Conservation (phyloP, 345 rosid species). For the Eucalyptus pauciflora region DNA sequence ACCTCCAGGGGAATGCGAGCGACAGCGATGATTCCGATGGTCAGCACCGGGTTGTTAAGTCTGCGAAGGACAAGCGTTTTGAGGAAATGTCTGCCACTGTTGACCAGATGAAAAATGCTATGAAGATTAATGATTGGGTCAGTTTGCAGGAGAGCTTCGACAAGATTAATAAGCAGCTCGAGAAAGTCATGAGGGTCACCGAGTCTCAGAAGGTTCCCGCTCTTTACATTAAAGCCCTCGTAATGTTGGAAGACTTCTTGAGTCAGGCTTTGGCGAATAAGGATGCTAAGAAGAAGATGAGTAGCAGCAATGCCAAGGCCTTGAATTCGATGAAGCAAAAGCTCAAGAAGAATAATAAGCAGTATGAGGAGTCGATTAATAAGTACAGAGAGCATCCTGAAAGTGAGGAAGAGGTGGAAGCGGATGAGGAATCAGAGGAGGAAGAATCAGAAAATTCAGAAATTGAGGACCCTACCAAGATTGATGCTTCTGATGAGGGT, state of each 20-base stretch:
- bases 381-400: conserved; percentile 66
- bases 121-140: conserved; percentile 97
- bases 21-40: conserved; percentile 65
- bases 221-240: conserved; percentile 71
- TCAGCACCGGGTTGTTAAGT: conserved; percentile 62
- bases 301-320: conserved; percentile 91
- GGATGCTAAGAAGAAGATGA: conserved; percentile 98
- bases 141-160: conserved; percentile 79
- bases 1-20: conserved; percentile 41
- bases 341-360: conserved; percentile 82
- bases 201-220: conserved; percentile 63
- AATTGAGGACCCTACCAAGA: conserved; percentile 38
- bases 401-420: conserved; percentile 54
- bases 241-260: conserved; percentile 84
- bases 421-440: conserved; percentile 32
- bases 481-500: conserved; percentile 27
- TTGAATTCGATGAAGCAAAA: conserved; percentile 95
- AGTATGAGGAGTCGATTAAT: conserved; percentile 67
- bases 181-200: conserved; percentile 79
- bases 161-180: conserved; percentile 87
- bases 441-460: conserved; percentile 29
- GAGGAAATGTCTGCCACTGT: conserved; percentile 73
- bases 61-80: conserved; percentile 82
- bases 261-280: conserved; percentile 77
- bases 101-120: conserved; percentile 87